Evolutionary conservation across 176 grass and related monocot genomes (phyloP).

Genomic region (Cenchrus americanus): DNA sequence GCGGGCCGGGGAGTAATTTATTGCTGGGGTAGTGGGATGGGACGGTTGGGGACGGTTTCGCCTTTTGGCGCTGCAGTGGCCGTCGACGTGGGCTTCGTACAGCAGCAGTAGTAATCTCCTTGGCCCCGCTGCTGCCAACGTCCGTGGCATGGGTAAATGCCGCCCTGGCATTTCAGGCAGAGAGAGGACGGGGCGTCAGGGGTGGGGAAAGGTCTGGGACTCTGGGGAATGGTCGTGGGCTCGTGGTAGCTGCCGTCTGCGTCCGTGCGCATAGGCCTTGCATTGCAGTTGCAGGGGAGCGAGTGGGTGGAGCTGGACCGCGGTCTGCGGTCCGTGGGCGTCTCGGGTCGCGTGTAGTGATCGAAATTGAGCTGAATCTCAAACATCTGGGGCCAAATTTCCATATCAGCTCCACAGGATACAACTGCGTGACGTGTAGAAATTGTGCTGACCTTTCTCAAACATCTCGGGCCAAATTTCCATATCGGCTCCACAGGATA

Average conservation of each 20-base stretch:
- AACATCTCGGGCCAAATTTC: neutral
- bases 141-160: conserved; percentile 18
- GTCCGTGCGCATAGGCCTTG: neutral
- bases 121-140: neutral
- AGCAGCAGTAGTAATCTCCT: neutral
- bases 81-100: conserved; percentile 25
- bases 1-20: conserved; percentile 33
- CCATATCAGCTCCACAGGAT: too few species aligned
- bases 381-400: too few species aligned
- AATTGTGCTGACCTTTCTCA: neutral
- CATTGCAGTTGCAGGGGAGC: too few species aligned
- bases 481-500: neutral
- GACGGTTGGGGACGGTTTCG: neutral
- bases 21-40: conserved; percentile 31
- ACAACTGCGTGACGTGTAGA: too few species aligned
- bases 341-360: too few species aligned
- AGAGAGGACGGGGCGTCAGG: neutral
- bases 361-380: too few species aligned
- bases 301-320: too few species aligned
- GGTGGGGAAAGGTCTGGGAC: neutral
- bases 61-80: neutral
- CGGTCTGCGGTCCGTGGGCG: neutral
- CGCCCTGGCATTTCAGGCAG: neutral
- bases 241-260: neutral
- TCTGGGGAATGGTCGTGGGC: neutral